phyloP scores from a whole-genome alignment of 1,284 basidiomycete species.

The Puccinia coronata region DNA sequence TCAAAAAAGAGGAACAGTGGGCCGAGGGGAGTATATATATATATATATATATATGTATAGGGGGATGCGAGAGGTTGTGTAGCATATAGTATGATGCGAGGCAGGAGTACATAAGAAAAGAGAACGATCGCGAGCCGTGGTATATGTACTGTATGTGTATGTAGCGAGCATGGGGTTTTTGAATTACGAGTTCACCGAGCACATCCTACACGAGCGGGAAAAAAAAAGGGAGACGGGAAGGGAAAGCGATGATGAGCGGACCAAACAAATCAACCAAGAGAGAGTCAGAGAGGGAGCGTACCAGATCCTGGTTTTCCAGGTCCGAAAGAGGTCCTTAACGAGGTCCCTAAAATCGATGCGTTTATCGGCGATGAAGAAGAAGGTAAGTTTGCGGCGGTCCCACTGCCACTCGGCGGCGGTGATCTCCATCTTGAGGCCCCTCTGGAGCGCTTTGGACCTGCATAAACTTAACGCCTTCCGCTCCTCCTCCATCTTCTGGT shows the following conservation, averaged over 20 bases:
- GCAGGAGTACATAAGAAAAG: too few relatives aligned
- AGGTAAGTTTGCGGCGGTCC: conserved; percentile 95
- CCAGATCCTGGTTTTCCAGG: conserved; percentile 56
- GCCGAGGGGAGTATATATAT: too few relatives aligned
- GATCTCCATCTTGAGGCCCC: conserved; percentile 89
- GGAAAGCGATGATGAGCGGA: neutral
- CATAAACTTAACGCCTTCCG: conserved; percentile 86
- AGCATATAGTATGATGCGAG: too few relatives aligned
- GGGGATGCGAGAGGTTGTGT: too few relatives aligned
- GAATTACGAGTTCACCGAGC: conserved; percentile 39
- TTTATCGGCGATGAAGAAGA: conserved; percentile 94
- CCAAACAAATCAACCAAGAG: too few relatives aligned
- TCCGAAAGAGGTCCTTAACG: conserved; percentile 84
- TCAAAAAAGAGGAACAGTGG: neutral
- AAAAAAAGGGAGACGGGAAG: neutral
- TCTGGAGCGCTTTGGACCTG: conserved; percentile 80
- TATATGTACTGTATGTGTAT: too few relatives aligned
- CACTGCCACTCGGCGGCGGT: conserved; percentile 98
- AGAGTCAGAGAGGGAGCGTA: conserved; percentile 53
- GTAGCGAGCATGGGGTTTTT: neutral
- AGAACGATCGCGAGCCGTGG: neutral
- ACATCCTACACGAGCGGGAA: conserved; percentile 38
- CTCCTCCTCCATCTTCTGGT: conserved; percentile 83
- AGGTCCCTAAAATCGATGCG: conserved; percentile 96
- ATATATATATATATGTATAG: too few relatives aligned